A percentile compares a stretch with the other conserved stretches of the same genome.
Evolutionary conservation across 495 filamentous ascomycete genomes (phyloP).

Genomic region (Podospora didyma): DNA sequence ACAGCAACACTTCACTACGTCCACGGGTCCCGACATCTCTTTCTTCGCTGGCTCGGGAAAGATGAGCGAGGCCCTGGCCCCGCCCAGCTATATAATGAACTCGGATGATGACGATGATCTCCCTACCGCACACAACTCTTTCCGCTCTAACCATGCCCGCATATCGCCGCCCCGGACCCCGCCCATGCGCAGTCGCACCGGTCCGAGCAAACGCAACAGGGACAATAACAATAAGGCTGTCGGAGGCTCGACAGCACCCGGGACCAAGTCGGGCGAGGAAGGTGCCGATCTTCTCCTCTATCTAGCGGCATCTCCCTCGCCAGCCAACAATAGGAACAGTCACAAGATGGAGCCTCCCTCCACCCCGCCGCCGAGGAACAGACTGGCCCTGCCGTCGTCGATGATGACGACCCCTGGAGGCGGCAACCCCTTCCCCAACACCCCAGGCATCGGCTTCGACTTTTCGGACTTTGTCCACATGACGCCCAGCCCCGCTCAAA

Average conservation of each 20-base stretch:
- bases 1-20: slow-evolving; percentile 60
- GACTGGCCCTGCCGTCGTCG: slow-evolving; percentile 70
- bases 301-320: slow-evolving; percentile 87
- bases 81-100: slow-evolving; percentile 54
- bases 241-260: background rate
- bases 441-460: slow-evolving; percentile 71
- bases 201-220: slow-evolving; percentile 32
- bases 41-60: slow-evolving; percentile 61
- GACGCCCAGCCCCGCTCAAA: slow-evolving; percentile 91
- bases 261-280: slow-evolving; percentile 62
- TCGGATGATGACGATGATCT: slow-evolving; percentile 81
- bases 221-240: slow-evolving; percentile 6
- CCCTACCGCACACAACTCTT: slow-evolving; percentile 66
- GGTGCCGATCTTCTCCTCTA: slow-evolving; percentile 89
- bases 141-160: slow-evolving; percentile 50
- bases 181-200: slow-evolving; percentile 55
- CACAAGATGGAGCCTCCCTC: slow-evolving; percentile 66
- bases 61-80: slow-evolving; percentile 60
- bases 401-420: slow-evolving; percentile 86
- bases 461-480: slow-evolving; percentile 97
- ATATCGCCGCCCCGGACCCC: slow-evolving; percentile 83
- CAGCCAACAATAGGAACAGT: slow-evolving; percentile 46
- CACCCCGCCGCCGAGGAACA: slow-evolving; percentile 76
- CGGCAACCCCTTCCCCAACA: slow-evolving; percentile 55
- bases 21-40: slow-evolving; percentile 57